Base-by-base conservation (phyloP, 768 basidiomycete genomes). In the Termitomyces sp. region DNA sequence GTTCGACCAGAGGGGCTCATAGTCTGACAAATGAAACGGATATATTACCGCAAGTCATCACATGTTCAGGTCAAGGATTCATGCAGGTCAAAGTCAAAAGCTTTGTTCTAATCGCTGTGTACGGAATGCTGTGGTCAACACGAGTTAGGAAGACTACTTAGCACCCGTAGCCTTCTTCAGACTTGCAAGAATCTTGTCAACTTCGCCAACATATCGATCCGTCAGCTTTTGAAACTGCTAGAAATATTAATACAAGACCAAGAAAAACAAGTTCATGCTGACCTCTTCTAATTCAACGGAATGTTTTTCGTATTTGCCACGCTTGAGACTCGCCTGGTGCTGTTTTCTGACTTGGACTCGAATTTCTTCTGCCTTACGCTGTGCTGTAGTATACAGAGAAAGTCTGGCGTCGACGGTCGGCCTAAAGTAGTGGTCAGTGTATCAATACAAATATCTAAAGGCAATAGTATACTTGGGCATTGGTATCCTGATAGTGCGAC, bases 371-470 rank as follows among this genome's bases (percentile, higher is more conserved):
- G 88, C 84, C 66, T 85, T 80, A 26, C 83, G 82, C 38, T 79
- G 76, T 0, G 87, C 84, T 10, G 72, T 73, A 0, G 77, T 73
- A 52, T 81, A 79, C 13, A 90, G 70, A 1, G 79, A 78, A 22
- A 74, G 75, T 14, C 87, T 81, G 0, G 86, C 81, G 45, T 92
- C 90, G 5, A 92, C 81, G 0, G 92, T 94, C 0, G 90, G 88
- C 61, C 91, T 94, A 50, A 6, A 49, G 48, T 52, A 35, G 40
- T 36, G 14, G 44, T 40, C 9, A 61, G 24, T 16, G 0, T 51
- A 28, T 45, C 38, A 10, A 41, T 9, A 5, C 33, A 11, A 52
- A 16, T 8, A 5, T 18, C 33, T 35, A n/a, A 47, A 18, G 48
- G 22, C 22, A 35, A 14, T 14, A 26, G 14, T 76, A 14, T 61